Evolutionary conservation across 768 basidiomycete species (phyloP), one percentile per base, ranked within the genome.

Genomic region (Amanita jacksonii): DNA sequence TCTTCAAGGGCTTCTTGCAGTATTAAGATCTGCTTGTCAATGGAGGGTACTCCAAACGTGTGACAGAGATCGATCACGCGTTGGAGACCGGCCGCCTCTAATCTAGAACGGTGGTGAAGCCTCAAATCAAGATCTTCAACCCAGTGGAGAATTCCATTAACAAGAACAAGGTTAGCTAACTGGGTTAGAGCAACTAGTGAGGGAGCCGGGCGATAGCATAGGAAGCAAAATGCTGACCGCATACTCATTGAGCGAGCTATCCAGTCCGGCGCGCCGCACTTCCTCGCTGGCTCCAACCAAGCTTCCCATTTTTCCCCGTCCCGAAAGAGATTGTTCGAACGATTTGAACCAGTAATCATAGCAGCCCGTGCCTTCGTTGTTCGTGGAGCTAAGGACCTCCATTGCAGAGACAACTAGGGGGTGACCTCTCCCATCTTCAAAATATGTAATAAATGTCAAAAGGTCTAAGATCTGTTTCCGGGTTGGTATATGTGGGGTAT

Each of bases 241-340:
- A 53, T 93, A 94, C 41, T 94, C 91, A 48, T 82, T 83, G 49
- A 93, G 59, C 34, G 76, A 74, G 32, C 69, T 76, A 47, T 85
- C 82, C 15, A 77, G 59, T 31, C 81, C 76, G 48, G 72, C 66
- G 46, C 76, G 79, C 60, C 74, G 75, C 44, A 93, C 76, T 52
- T 97, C 92, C 10, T 93, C 88, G 53, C 92, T 94, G 18, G 91
- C 90, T 0, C 96, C 96, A 6, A 99, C 94, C 31, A 87, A 62
- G 57, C 87, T 96, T 1, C 94, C 94, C 89, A 97, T 92, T 59
- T 81, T 85, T 1, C 94, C 94, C 45, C 91, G 69, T 2, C 92
- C 93, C 37, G 79, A 73, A 13, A 97, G 69, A 2, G 77, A 77
- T 20, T 65, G 63, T 51, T 90, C 85, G 50, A 94, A 66, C 0